Evolutionary conservation across 768 basidiomycete species (phyloP), one percentile per base, ranked within the genome.

Genomic region (Austroboletus eburneus): DNA sequence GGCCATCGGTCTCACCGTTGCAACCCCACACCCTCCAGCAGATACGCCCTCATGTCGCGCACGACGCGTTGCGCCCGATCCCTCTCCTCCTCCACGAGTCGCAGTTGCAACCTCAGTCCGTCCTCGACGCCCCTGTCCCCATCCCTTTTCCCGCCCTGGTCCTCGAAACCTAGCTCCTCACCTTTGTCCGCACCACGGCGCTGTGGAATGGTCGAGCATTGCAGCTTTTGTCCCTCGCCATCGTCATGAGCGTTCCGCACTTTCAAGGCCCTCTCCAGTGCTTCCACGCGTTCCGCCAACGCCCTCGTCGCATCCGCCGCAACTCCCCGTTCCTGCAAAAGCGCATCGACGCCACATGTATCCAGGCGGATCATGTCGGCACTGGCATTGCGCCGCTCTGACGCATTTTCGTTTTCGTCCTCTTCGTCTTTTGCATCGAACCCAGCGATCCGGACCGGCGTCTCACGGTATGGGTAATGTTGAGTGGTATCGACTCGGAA

Each of bases 261-360:
- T 30, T 45, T 33, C 38, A 64, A 22, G 4, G 46, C 39, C 49
- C 33, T 49, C 39, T 64, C 65, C 29, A 64, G 42, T 6, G 43
- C 40, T 27, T 50, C 57, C 8, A 67, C 63, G 9, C 61, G 49
- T 39, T 62, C 65, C 7, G 49, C 48, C 45, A 64, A 48, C 14
- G 41, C 47, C 21, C 42, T 50, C 21, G 51, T 53, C 5, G 39
- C 53, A 5, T 49, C 57, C 1, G 55, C 45, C 14, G 54, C 57
- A 5, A 36, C 54, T 17, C 49, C 51, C 1, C 57, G 54, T 29
- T 57, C 57, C 29, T 51, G 47, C 1, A 62, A 29, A 2, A 64
- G 42, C n/a, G 24, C 49, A 12, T 48, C 49, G 25, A 56, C 58
- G 3, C 55, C 45, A 3, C 34, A 25, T 27, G 42, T 18, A 17